These are phyloP conservation scores for Xylariaceae sp. DNA, from an alignment of 2,329 filamentous ascomycete species.

Conservation along the genomic window DNA sequence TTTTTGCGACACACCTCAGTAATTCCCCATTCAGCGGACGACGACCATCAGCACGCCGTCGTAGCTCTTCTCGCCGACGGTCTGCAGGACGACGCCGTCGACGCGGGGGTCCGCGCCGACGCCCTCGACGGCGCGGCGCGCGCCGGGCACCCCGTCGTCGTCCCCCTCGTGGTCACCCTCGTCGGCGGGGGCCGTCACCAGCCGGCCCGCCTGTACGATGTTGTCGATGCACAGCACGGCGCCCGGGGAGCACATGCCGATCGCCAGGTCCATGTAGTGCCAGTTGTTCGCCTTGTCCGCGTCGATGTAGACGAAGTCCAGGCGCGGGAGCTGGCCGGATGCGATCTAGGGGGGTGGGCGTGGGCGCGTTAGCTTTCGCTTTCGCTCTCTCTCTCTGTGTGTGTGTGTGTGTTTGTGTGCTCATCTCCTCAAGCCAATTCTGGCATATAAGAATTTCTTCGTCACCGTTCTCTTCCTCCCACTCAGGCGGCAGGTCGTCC, in stretches of 20 bases:
- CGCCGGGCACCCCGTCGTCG: constrained; percentile 2
- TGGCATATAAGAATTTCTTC: too few relatives aligned
- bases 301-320: constrained; percentile 14
- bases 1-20: too few relatives aligned
- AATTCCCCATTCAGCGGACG: constrained; percentile 7
- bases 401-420: too few relatives aligned
- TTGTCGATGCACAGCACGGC: constrained; percentile 11
- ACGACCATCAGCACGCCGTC: constrained; percentile 14
- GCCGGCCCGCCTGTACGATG: constrained; percentile 5
- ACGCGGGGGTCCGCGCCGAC: constrained; percentile 9
- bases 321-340: constrained; percentile 1
- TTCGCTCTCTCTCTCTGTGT: too few relatives aligned
- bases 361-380: too few relatives aligned
- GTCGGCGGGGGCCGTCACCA: too few relatives aligned
- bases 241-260: constrained; percentile 8
- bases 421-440: too few relatives aligned
- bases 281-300: constrained; percentile 11
- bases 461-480: too few relatives aligned
- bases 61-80: constrained; percentile 12
- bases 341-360: too few relatives aligned
- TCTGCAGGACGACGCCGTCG: constrained; percentile 10
- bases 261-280: constrained; percentile 9
- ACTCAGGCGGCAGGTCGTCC: too few relatives aligned
- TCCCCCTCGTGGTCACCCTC: constrained; percentile 3
- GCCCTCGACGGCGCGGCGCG: constrained; percentile 8